Conservation (phyloP, 306 rosid species). For the Sechiopsis laciniata region DNA sequence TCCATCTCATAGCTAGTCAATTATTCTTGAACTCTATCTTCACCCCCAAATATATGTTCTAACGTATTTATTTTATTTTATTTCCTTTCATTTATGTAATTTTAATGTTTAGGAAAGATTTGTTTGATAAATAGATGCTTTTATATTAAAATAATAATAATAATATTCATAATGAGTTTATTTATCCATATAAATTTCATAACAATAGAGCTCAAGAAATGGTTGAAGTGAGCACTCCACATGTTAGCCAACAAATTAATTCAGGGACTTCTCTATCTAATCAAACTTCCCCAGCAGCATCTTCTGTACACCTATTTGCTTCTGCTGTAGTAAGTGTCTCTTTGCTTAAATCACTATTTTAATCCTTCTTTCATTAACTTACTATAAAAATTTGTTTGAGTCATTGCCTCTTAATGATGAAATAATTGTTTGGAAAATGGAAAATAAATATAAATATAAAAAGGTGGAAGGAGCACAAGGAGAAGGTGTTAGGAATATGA, state of each 20-base stretch:
- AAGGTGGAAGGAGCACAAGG: background rate
- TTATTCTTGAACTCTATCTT: background rate
- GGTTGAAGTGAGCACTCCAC: constrained; percentile 9
- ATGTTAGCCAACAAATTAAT: background rate
- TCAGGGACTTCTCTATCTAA: background rate
- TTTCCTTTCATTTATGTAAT: no score
- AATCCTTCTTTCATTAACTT: background rate
- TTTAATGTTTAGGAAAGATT: background rate
- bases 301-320: background rate
- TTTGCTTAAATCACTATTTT: background rate
- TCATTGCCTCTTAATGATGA: background rate
- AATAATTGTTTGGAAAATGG: no score
- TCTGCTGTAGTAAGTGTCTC: background rate
- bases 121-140: background rate
- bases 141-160: no score
- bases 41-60: background rate
- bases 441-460: background rate
- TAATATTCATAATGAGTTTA: background rate
- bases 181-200: background rate
- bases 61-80: no score
- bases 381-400: background rate
- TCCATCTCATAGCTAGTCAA: no score
- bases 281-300: background rate
- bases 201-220: background rate
- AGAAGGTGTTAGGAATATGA: background rate